These are phyloP conservation scores for Cystobasidium slooffiae DNA, from an alignment of 1,284 basidiomycete genomes.

Conservation along the genomic window DNA sequence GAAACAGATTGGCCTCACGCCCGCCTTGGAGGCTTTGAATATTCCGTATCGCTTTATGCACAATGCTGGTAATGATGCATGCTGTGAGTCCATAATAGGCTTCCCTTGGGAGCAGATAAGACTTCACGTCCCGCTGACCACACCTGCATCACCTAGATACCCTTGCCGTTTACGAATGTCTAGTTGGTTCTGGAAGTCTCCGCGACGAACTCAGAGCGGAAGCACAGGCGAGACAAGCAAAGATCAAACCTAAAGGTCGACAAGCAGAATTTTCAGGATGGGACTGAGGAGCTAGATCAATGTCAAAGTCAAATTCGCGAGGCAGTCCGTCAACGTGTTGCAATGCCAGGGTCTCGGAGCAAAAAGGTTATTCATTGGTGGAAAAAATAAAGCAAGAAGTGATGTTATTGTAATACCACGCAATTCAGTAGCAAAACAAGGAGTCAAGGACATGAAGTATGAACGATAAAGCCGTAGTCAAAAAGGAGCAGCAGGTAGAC, in stretches of 20 bases:
- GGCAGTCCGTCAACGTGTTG: background rate
- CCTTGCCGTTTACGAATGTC: conserved; percentile 32
- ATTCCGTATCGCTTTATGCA: conserved; percentile 33
- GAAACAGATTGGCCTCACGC: conserved; percentile 24
- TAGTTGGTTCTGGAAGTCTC: conserved; percentile 20
- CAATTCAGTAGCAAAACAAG: too few species aligned
- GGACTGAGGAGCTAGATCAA: background rate
- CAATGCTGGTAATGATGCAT: conserved; percentile 42
- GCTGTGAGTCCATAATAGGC: conserved; percentile 15
- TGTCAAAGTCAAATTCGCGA: background rate
- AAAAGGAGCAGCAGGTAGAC: too few species aligned
- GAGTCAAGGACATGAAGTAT: too few species aligned
- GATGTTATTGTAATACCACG: too few species aligned
- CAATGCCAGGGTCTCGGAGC: background rate
- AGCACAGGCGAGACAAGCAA: background rate
- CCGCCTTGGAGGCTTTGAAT: conserved; percentile 15
- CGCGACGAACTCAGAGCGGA: conserved; percentile 18
- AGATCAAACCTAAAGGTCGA: conserved; percentile 1
- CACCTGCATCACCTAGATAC: conserved; percentile 9
- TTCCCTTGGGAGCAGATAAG: too few species aligned
- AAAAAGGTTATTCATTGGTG: too few species aligned
- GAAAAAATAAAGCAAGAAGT: too few species aligned
- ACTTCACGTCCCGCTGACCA: too few species aligned
- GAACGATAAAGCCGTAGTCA: too few species aligned
- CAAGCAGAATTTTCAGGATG: background rate